Base-by-base conservation (phyloP, 306 rosid species). In the Nissolia schottii region DNA sequence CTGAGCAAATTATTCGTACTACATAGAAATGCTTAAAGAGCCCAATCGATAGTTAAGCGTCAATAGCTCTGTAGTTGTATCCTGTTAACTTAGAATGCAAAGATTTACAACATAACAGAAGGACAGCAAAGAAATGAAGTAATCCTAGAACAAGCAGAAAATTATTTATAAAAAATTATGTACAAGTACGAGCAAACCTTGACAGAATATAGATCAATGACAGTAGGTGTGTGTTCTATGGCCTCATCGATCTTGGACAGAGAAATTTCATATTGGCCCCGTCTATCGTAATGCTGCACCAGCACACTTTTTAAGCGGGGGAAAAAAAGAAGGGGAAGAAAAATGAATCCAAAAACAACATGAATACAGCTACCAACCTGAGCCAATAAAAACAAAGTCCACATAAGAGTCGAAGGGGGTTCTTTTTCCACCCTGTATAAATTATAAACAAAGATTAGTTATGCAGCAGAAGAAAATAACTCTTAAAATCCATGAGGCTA, bases 201-300 rank as follows among this genome's bases (percentile, higher is more conserved):
- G 73, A 56, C 91, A 41, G 99, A 95, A 77, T 95, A 95, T 73
- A 95, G 78, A 86, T 95, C 99, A 85, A 95, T 91, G 57, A 91
- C 97, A 35, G 99, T 89, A 53, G 99, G 99, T 65, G 99, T 91
- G 74, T 91, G 99, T 77, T 76, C 82, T 34, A 91, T 86, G 54
- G 97, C 99, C 86, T 86, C 93, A 5, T 91, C 88, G 14, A 95
- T 88, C 84, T 95, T 95, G 32, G 92, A 86, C 59, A 95, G 81
- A 49, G 99, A 84, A 69, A 79, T 67, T 76, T 86, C 96, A 80
- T 73, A 84, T 58, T 91, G 97, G 34, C 96, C 96, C 15, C 90
- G 86, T 76, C 89, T 91, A 77, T 95, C 99, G 73, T 88, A 89
- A 86, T 95, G 97, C 99, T 95, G 96, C 82, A 91, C 69, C 81